Evolutionary conservation across 2,329 filamentous ascomycete species (phyloP).

Genomic region (Aspergillus chevalieri): DNA sequence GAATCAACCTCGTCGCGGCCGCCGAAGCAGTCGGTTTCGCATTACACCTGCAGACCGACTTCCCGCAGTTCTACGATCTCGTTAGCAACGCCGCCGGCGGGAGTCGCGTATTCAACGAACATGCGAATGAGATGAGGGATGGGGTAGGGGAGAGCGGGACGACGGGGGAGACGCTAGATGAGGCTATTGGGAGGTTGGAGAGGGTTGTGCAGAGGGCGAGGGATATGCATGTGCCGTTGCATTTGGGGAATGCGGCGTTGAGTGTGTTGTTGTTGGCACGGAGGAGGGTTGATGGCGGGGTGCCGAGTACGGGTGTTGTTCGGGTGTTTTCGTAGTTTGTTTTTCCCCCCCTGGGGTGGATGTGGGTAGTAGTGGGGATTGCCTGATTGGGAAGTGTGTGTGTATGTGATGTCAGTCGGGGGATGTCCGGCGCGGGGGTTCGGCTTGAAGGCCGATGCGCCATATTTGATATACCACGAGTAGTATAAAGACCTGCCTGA

Average conservation of each 20-base stretch:
- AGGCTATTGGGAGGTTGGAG: conserved; percentile 33
- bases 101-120: conserved; percentile 40
- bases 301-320: conserved; percentile 28
- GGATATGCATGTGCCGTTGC: conserved; percentile 32
- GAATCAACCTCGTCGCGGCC: conserved; percentile 46
- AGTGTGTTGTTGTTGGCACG: conserved; percentile 28
- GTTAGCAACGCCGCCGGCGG: conserved; percentile 45
- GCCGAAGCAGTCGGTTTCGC: conserved; percentile 46
- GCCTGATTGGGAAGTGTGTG: neutral
- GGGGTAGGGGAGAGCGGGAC: conserved; percentile 20
- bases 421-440: conserved; percentile 8
- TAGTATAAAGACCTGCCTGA: neutral
- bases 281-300: conserved; percentile 23
- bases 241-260: conserved; percentile 34
- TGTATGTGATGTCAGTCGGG: conserved; percentile 9
- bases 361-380: conserved; percentile 1
- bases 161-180: conserved; percentile 31
- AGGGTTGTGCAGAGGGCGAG: conserved; percentile 39
- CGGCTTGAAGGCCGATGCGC: neutral
- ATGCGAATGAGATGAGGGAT: conserved; percentile 33
- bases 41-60: conserved; percentile 39
- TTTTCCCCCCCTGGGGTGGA: neutral
- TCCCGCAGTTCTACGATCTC: conserved; percentile 41
- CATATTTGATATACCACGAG: neutral
- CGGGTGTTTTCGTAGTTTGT: conserved; percentile 18